These are phyloP conservation scores for Cylindrotheca fusiformis DNA, from an alignment of 108 stramenopile species.

Conservation along the genomic window DNA sequence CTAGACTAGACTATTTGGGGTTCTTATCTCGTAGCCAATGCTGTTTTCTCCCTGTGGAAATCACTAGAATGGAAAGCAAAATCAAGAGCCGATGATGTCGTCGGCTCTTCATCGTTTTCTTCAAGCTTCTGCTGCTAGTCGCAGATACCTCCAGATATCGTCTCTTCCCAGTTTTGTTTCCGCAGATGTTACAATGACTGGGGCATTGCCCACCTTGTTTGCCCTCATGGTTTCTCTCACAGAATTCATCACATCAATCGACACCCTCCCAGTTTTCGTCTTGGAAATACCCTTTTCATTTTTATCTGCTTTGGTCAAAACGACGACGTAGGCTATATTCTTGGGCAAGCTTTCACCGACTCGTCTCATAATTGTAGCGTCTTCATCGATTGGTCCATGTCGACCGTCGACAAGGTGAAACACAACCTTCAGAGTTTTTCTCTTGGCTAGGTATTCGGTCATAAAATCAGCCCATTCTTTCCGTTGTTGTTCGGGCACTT, in stretches of 20 bases:
- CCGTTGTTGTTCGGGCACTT: constrained; percentile 77
- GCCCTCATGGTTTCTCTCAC: constrained; percentile 67
- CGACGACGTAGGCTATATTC: constrained; percentile 73
- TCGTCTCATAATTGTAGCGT: constrained; percentile 82
- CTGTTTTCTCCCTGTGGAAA: too few relatives aligned
- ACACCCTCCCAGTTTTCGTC: constrained; percentile 73
- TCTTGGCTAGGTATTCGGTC: constrained; percentile 64
- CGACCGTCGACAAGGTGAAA: constrained; percentile 93
- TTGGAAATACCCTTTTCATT: constrained; percentile 70
- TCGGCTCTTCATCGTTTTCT: neutral
- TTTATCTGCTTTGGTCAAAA: constrained; percentile 94
- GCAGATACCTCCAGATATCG: constrained; percentile 84
- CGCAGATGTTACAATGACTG: constrained; percentile 75
- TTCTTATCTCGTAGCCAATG: too few relatives aligned
- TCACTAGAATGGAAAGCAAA: too few relatives aligned
- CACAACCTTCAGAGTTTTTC: constrained; percentile 72
- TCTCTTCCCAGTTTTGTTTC: constrained; percentile 84
- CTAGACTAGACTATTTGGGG: neutral
- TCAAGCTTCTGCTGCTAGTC: constrained; percentile 47
- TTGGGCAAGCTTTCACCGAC: constrained; percentile 51
- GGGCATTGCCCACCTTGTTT: constrained; percentile 63
- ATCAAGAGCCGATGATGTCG: too few relatives aligned
- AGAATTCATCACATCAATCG: constrained; percentile 48
- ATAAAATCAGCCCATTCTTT: constrained; percentile 84
- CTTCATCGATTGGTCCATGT: constrained; percentile 91